Percentiles rank a stretch among this genome's conserved stretches.
phyloP scores from a whole-genome alignment of 1,284 basidiomycete species.

The Irpex sp. region DNA sequence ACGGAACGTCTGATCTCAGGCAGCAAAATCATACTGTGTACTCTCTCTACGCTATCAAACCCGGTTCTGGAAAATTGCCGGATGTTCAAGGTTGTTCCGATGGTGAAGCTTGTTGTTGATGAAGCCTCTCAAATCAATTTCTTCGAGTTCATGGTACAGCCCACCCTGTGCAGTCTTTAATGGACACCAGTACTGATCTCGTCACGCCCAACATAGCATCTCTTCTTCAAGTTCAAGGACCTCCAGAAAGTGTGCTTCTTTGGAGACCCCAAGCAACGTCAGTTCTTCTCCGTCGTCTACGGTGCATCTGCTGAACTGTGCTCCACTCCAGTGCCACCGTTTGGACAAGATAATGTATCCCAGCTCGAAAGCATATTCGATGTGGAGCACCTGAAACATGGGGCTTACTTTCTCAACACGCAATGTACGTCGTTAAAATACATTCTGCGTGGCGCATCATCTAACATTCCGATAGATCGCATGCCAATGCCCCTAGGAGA shows the following conservation, averaged over 20 bases:
- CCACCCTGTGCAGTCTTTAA: constrained; percentile 10
- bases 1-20: constrained; percentile 23
- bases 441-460: background rate
- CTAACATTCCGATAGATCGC: constrained; percentile 32
- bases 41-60: constrained; percentile 42
- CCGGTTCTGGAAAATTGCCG: constrained; percentile 29
- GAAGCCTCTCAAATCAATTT: constrained; percentile 47
- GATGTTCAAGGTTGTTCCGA: constrained; percentile 32
- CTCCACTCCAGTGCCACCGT: constrained; percentile 41
- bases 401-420: constrained; percentile 37
- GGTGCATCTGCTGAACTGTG: background rate
- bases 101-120: constrained; percentile 40
- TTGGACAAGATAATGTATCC: constrained; percentile 36
- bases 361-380: constrained; percentile 45
- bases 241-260: constrained; percentile 40
- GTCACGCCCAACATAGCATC: constrained; percentile 21
- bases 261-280: constrained; percentile 46
- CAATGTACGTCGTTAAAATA: constrained; percentile 34
- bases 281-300: constrained; percentile 5
- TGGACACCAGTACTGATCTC: constrained; percentile 3
- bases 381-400: constrained; percentile 33
- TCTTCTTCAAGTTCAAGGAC: constrained; percentile 31
- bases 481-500: constrained; percentile 44
- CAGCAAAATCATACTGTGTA: constrained; percentile 36
- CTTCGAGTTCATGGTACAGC: constrained; percentile 38